phyloP scores from a whole-genome alignment of 257 asterid genomes.

The Solanum chmielewskii region DNA sequence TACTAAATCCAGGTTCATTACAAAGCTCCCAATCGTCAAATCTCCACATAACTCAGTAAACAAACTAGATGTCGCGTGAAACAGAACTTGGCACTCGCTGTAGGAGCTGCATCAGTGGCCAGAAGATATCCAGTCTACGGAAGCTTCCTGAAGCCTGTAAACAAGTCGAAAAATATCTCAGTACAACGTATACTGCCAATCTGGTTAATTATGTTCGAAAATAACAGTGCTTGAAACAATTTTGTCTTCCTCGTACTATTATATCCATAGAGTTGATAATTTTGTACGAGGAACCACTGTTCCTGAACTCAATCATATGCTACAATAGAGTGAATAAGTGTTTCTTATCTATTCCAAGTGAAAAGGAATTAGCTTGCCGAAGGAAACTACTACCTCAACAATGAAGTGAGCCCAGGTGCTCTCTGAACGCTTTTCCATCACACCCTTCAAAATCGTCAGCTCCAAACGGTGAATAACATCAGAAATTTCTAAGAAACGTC shows the following conservation, averaged over 20 bases:
- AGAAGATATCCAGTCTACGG: slow-evolving; percentile 87
- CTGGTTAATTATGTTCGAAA: neutral
- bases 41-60: neutral
- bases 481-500: slow-evolving; percentile 68
- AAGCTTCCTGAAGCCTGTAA: slow-evolving; percentile 62
- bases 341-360: neutral
- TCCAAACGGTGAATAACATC: slow-evolving; percentile 65
- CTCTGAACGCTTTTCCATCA: slow-evolving; percentile 43
- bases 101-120: slow-evolving; percentile 91
- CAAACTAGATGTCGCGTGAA: neutral
- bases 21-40: neutral
- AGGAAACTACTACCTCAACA: slow-evolving; percentile 54
- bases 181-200: neutral
- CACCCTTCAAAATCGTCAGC: slow-evolving; percentile 63
- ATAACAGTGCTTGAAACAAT: neutral
- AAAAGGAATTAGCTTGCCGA: neutral
- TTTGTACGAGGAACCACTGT: neutral
- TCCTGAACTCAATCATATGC: neutral
- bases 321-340: neutral
- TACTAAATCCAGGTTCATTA: neutral
- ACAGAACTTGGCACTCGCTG: slow-evolving; percentile 16
- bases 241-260: neutral
- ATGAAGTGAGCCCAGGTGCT: slow-evolving; percentile 64
- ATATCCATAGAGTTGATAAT: neutral
- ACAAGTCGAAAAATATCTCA: neutral